Base-by-base conservation (phyloP, 108 stramenopile genomes). In the Skeletonema menzelii region DNA sequence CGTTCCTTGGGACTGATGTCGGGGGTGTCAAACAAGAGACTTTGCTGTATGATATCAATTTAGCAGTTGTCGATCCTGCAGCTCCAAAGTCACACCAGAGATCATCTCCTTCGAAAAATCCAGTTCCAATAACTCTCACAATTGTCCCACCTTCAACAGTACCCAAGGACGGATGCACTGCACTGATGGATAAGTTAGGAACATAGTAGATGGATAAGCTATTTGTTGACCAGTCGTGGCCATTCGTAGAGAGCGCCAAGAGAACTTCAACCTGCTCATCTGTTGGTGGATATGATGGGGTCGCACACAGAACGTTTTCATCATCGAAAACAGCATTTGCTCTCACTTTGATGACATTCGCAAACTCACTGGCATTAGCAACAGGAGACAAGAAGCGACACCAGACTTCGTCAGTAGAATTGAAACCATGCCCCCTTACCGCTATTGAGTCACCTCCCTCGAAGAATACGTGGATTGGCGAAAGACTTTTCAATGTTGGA, bases 201-300 rank as follows among this genome's bases (percentile, higher is more conserved):
- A 59, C 61, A 34, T 80, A 80, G 2, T 14, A 56, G 56, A 84
- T 62, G n/a, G 67, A 38, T 24, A 49, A 63, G 19, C 35, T 55
- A 19, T 67, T 56, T 40, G 59, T 13, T 1, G 70, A 72, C 59
- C 66, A 84, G 56, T 84, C 83, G 47, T 42, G 35, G 19, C 64
- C 56, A 71, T 84, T 84, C 14, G 75, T 70, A 15, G 79, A 80
- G 28, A 80, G 65, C 63, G 80, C 74, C 53, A 84, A 59, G 27
- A 65, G 67, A 12, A 59, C 67, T 63, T 80, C 67, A 19, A 59
- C 17, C 20, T 67, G 46, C 22, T 37, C 42, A 17, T 56, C 65
- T 22, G 26, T 31, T 26, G 56, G 55, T 53, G 66, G 38, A 59
- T 64, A 58, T 8, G 30, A 37, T 57, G 79, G 79, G 0, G 69